Base-by-base conservation (phyloP, 2,329 filamentous ascomycete species). In the Aspergillus sp. region DNA sequence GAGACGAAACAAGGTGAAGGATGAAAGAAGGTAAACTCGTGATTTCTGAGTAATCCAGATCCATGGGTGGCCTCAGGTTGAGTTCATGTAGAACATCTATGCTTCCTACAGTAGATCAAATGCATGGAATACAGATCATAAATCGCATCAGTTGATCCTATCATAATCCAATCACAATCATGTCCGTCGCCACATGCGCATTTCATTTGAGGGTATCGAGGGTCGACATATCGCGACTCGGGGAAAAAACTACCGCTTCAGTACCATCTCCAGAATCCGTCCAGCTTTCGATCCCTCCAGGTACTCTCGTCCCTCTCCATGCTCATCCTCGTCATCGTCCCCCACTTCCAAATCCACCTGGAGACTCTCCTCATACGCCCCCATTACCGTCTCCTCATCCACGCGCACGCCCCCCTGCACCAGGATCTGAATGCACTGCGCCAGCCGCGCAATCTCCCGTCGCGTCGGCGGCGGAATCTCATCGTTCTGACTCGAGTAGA, bases 401-500 rank as follows among this genome's bases (percentile, higher is more conserved):
- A 99, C 90, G 53, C 86, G 84, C 41, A 94, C 76, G 0, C 90
- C 89, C 42, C 87, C 84, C 68, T 95, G 88, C 2, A 95, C 89
- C 53, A 99, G 75, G 1, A 90, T 87, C 52, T 85, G 82, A 51
- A 99, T 88, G 51, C 94, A 88, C 19, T 89, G 89, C 33, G 88
- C 81, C 43, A 97, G 80, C 53, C 92, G 80, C 14, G 90, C 86
- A 72, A 99, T 96, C 78, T 97, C 94, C 56, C 86, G 83, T 78
- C 94, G 85, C 14, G 90, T 93, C 46, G 84, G 83, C 2, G 84
- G 76, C 19, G 83, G 77, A 57, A 99, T 91, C 51, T 84, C 81
- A 68, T 97, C 93, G 68, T 99, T 99, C 76, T 96, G 91, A 68
- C 89, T 95, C 50, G 89, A 94, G 74, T 99, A 99, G 62, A 96